phyloP scores from a whole-genome alignment of 345 rosid species.

The Populus tremula region DNA sequence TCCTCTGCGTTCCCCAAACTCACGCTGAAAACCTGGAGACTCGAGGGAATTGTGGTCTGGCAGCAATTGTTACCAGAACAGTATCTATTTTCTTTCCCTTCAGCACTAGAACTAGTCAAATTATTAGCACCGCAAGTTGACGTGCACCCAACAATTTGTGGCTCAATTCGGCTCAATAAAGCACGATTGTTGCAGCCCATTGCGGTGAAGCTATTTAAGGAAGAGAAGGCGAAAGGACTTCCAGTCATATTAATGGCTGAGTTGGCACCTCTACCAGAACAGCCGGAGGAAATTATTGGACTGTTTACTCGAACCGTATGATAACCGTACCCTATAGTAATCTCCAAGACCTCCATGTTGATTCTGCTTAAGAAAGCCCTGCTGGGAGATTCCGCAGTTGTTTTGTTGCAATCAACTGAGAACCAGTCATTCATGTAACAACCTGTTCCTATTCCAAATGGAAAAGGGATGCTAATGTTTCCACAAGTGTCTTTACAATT shows the following conservation, averaged over 20 bases:
- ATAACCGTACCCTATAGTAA: background rate
- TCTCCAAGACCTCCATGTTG: background rate
- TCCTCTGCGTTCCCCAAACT: background rate
- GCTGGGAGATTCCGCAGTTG: background rate
- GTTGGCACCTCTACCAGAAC: background rate
- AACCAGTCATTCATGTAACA: constrained; percentile 4
- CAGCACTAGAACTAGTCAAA: no score
- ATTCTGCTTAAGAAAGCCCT: background rate
- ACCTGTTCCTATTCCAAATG: background rate
- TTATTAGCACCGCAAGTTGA: background rate
- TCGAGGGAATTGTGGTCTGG: background rate
- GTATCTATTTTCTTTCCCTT: no score
- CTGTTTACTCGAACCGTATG: background rate
- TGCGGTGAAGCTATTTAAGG: background rate
- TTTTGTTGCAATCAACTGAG: constrained; percentile 4
- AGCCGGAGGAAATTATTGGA: background rate
- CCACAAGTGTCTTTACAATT: no score
- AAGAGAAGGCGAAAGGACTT: constrained; percentile 7
- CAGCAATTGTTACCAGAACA: constrained; percentile 3
- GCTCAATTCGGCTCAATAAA: background rate
- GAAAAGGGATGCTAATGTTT: no score
- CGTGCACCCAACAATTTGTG: background rate
- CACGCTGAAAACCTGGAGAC: background rate
- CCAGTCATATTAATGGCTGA: background rate
- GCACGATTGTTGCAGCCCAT: constrained; percentile 10